phyloP scores from a whole-genome alignment of 2,329 filamentous ascomycete species.

The Arachnomyces sp. region DNA sequence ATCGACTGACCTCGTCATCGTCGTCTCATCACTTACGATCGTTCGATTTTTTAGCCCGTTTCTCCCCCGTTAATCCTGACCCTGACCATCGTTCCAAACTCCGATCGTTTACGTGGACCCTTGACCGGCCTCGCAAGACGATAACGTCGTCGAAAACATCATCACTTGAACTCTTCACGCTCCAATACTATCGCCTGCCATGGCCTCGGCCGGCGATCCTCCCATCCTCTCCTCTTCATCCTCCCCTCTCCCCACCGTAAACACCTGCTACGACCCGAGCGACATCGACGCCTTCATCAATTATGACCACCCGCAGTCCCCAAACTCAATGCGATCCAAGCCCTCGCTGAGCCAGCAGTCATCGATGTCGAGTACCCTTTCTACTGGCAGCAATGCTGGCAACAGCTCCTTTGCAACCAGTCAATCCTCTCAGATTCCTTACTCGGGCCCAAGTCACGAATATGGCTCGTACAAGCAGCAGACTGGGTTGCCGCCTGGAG shows the following conservation, averaged over 20 bases:
- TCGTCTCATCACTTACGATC: not conserved
- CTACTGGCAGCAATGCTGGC: constrained; percentile 22
- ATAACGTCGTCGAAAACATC: too few relatives aligned
- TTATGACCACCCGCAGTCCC: constrained; percentile 30
- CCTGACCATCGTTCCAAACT: not conserved
- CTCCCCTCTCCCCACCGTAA: constrained; percentile 23
- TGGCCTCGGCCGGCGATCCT: constrained; percentile 13
- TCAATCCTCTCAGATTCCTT: constrained; percentile 45
- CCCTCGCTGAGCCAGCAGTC: constrained; percentile 29
- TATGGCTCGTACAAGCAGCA: constrained; percentile 95
- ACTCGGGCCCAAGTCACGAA: constrained; percentile 81
- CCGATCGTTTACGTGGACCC: too few relatives aligned
- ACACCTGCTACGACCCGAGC: constrained; percentile 30
- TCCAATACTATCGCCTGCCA: constrained; percentile 11
- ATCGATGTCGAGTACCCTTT: constrained; percentile 29
- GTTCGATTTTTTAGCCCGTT: not conserved
- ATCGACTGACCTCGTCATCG: not conserved
- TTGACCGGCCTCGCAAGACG: too few relatives aligned
- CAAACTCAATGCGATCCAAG: constrained; percentile 28
- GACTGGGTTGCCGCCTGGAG: constrained; percentile 81
- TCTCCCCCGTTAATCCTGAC: too few relatives aligned
- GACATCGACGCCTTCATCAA: constrained; percentile 42
- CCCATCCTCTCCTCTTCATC: constrained; percentile 18
- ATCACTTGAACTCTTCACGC: constrained; percentile 7
- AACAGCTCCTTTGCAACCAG: constrained; percentile 28